These are phyloP conservation scores for Linnemannia exigua DNA, from an alignment of 192 early-diverging fungal species.

Conservation along the genomic window DNA sequence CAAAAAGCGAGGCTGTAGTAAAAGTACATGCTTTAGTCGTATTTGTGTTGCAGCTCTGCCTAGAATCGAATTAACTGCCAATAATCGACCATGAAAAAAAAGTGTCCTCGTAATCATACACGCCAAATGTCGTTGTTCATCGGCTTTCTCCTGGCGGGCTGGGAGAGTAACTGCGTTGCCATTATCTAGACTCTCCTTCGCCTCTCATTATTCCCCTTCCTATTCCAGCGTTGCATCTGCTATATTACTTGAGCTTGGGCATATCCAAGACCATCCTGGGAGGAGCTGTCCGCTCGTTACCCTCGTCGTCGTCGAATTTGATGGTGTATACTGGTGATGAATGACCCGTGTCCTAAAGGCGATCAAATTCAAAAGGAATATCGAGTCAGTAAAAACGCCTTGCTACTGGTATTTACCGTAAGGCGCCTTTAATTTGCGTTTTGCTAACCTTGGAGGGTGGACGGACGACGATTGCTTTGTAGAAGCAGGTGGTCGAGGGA, in stretches of 20 bases:
- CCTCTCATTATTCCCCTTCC: neutral
- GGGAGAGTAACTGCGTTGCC: neutral
- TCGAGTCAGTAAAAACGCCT: neutral
- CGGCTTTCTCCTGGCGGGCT: neutral
- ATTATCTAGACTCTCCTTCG: too few relatives aligned
- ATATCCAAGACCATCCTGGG: constrained; percentile 54
- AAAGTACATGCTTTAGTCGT: neutral
- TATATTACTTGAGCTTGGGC: constrained; percentile 44
- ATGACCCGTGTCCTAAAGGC: constrained; percentile 33
- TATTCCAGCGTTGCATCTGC: neutral
- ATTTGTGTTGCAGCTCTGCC: neutral
- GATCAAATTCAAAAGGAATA: neutral
- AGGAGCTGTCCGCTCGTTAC: constrained; percentile 50
- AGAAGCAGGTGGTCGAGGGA: constrained; percentile 71
- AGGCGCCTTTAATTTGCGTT: neutral
- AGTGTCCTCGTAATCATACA: constrained; percentile 2
- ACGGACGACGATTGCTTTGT: constrained; percentile 63
- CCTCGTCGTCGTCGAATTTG: constrained; percentile 56
- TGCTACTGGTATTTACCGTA: too few relatives aligned
- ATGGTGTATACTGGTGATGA: constrained; percentile 36
- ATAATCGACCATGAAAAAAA: neutral
- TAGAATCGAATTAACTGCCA: neutral
- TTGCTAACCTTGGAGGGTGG: constrained; percentile 63
- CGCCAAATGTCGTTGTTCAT: neutral
- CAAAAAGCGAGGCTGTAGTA: neutral